Base-by-base conservation (phyloP, 208 protist genomes). In the Kentomonas sorsogonicus region DNA sequence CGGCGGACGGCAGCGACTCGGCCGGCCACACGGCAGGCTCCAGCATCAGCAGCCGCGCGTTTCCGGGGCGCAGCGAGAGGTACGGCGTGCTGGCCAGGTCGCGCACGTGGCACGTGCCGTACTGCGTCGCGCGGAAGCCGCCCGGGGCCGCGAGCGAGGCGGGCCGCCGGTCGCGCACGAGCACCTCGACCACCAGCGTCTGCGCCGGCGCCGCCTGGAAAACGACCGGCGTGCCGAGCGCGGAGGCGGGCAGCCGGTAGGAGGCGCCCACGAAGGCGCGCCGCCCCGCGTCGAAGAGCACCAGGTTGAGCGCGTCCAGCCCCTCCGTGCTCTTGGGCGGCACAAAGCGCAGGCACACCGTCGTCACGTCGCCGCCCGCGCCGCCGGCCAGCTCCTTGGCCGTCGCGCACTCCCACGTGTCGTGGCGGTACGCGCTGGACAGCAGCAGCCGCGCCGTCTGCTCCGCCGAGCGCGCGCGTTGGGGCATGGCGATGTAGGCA, bases 341-440 rank as follows among this genome's bases (percentile, higher is more conserved):
- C 29, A 48, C 43, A 40, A 78, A 78, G 18, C 27, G 51, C n/a
- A 89, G 56, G 7, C 63, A 66, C 39, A 86, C 59, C 10, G 77
- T 76, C 20, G 59, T 54, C 22, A 54, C 74, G 15, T 46, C 60
- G 22, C 69, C 72, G 5, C 74, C 74, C 11, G 66, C 60, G 1
- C 61, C 77, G 46, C 53, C 50, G 13, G 80, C 64, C 51, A 63
- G 59, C 44, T 70, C 65, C 5, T 53, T 54, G 2, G 81, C 76
- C 20, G 74, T 64, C 20, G 47, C 74, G 46, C 66, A 76, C 55
- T 94, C 88, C 75, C 75, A 91, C 20, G 88, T 92, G 58, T 94
- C 88, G 60, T 94, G 79, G 36, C 88, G 75, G 25, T 92, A 87
- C 30, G 84, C 88, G 57, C 77, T 91, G 26, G 84, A 90, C 11